These are phyloP conservation scores for Taxawa tesnikishii DNA, from an alignment of 2,329 filamentous ascomycete genomes.

Conservation along the genomic window DNA sequence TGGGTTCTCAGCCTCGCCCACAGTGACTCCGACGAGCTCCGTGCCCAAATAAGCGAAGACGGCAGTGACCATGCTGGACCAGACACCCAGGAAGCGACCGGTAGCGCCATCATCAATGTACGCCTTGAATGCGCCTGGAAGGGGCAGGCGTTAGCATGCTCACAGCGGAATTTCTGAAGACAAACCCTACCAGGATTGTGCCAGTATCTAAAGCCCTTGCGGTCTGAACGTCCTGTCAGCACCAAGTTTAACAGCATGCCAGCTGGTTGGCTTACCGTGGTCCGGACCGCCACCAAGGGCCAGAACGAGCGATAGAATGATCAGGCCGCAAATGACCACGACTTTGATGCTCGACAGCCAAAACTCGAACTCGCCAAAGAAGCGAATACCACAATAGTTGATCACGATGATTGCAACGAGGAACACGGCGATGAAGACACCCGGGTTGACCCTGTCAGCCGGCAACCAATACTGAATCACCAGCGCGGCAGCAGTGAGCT, in stretches of 20 bases:
- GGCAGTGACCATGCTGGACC: constrained; percentile 50
- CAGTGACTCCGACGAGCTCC: constrained; percentile 65
- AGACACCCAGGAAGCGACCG: constrained; percentile 33
- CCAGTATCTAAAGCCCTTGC: constrained; percentile 34
- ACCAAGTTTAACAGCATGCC: no score
- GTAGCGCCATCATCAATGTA: constrained; percentile 21
- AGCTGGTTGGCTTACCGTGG: no score
- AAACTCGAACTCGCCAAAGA: constrained; percentile 38
- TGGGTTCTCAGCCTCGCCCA: constrained; percentile 69
- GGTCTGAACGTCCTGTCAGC: no score
- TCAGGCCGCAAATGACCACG: constrained; percentile 31
- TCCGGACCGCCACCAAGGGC: constrained; percentile 30
- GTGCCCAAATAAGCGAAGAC: constrained; percentile 71
- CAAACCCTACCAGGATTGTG: no score
- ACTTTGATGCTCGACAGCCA: constrained; percentile 36
- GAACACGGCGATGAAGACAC: constrained; percentile 61
- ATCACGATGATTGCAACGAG: constrained; percentile 29
- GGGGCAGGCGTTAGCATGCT: no score
- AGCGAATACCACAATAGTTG: constrained; percentile 49
- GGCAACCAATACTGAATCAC: constrained; percentile 69
- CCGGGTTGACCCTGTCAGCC: constrained; percentile 56
- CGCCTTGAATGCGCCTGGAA: constrained; percentile 31
- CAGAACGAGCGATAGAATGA: constrained; percentile 30
- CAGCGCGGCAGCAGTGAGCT: constrained; percentile 67
- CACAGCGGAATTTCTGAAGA: no score